Evolutionary conservation across 495 filamentous ascomycete species (phyloP).

Genomic region (Aspergillus leporis): DNA sequence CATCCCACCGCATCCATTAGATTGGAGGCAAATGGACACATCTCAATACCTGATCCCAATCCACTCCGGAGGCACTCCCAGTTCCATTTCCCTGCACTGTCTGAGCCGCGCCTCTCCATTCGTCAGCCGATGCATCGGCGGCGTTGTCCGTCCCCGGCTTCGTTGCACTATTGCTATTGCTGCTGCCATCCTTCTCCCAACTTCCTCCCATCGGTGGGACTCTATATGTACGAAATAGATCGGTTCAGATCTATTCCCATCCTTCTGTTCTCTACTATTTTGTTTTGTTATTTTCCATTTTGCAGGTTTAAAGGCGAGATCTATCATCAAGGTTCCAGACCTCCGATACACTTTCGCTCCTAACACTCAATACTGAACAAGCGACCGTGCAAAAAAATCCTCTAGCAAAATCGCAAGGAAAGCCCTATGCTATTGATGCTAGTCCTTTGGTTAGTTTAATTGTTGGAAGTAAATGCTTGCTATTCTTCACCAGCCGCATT

Average conservation of each 20-base stretch:
- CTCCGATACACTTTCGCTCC: background rate
- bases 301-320: slow-evolving; percentile 7
- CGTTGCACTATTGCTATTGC: slow-evolving; percentile 18
- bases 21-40: slow-evolving; percentile 24
- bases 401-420: background rate
- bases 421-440: background rate
- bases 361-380: background rate
- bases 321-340: background rate
- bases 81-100: slow-evolving; percentile 10
- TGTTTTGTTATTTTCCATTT: slow-evolving; percentile 5
- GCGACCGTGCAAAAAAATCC: background rate
- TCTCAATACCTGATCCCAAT: slow-evolving; percentile 9
- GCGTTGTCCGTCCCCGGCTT: slow-evolving; percentile 17
- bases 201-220: slow-evolving; percentile 11
- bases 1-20: slow-evolving; percentile 16
- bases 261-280: background rate
- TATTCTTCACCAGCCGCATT: background rate
- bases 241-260: slow-evolving; percentile 9
- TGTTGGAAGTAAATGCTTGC: background rate
- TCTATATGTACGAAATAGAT: slow-evolving; percentile 14
- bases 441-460: background rate
- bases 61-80: slow-evolving; percentile 8
- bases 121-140: slow-evolving; percentile 21
- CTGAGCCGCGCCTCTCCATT: slow-evolving; percentile 20
- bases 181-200: slow-evolving; percentile 3